Evolutionary conservation across 768 basidiomycete genomes (phyloP).

Genomic region (Rhodocollybia butyracea): DNA sequence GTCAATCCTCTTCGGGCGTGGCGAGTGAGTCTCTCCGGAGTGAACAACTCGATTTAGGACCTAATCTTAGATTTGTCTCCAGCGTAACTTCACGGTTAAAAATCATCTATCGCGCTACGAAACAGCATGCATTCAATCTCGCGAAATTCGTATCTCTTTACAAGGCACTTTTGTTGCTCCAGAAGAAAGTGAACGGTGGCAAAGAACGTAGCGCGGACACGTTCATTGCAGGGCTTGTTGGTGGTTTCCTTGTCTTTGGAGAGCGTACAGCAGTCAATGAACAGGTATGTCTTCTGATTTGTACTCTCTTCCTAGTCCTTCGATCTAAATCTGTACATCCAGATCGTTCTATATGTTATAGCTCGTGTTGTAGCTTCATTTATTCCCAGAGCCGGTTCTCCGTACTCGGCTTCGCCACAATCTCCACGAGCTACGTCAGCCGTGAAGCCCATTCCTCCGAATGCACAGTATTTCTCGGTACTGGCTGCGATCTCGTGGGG

Average conservation of each 20-base stretch:
- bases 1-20: constrained; percentile 90
- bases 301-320: neutral
- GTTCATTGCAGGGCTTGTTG: constrained; percentile 89
- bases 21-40: constrained; percentile 62
- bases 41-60: neutral
- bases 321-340: neutral
- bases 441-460: constrained; percentile 76
- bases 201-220: constrained; percentile 82
- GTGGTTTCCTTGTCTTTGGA: constrained; percentile 88
- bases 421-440: constrained; percentile 36
- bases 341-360: constrained; percentile 97
- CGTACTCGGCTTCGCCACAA: constrained; percentile 45
- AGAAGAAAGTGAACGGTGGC: constrained; percentile 76
- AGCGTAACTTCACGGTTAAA: constrained; percentile 72
- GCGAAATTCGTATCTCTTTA: constrained; percentile 94
- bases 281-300: constrained; percentile 55
- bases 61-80: neutral
- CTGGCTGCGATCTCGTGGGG: constrained; percentile 94
- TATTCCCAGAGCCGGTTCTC: constrained; percentile 70
- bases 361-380: constrained; percentile 90
- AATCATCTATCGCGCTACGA: constrained; percentile 80
- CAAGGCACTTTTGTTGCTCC: constrained; percentile 81
- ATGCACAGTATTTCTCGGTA: constrained; percentile 78
- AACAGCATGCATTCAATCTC: constrained; percentile 87
- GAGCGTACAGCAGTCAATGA: constrained; percentile 87